Conservation (phyloP, 176 grass and related monocot species). For the Puya raimondii region DNA sequence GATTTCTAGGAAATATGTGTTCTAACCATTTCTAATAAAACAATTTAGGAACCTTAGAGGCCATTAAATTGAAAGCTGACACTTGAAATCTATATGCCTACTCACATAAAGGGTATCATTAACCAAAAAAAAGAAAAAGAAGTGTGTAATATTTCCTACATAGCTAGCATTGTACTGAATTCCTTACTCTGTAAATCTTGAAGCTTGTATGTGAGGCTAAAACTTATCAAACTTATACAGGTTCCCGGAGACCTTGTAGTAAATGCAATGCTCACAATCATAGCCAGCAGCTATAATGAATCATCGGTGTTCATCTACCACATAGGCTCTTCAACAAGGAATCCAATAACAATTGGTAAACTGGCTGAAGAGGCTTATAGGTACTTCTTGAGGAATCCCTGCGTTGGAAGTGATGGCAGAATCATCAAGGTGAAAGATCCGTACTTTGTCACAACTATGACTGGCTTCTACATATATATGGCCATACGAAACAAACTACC, state of each 20-base stretch:
- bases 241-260: not conserved
- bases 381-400: not conserved
- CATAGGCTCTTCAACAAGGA: not conserved
- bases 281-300: not conserved
- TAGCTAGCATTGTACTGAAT: no score
- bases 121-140: no score
- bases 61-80: no score
- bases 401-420: not conserved
- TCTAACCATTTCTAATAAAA: no score
- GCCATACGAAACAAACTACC: not conserved
- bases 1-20: no score
- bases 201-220: no score
- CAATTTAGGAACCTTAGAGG: no score
- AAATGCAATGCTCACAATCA: not conserved
- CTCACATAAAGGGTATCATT: no score
- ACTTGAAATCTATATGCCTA: no score
- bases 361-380: not conserved
- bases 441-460: not conserved
- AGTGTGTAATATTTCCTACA: no score
- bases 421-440: not conserved
- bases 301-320: not conserved
- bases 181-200: no score
- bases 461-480: not conserved
- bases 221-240: not conserved
- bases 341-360: not conserved